Evolutionary conservation across 176 grass and related monocot species (phyloP), one percentile per base, ranked within the genome.

Genomic region (Cymbopogon citratus): DNA sequence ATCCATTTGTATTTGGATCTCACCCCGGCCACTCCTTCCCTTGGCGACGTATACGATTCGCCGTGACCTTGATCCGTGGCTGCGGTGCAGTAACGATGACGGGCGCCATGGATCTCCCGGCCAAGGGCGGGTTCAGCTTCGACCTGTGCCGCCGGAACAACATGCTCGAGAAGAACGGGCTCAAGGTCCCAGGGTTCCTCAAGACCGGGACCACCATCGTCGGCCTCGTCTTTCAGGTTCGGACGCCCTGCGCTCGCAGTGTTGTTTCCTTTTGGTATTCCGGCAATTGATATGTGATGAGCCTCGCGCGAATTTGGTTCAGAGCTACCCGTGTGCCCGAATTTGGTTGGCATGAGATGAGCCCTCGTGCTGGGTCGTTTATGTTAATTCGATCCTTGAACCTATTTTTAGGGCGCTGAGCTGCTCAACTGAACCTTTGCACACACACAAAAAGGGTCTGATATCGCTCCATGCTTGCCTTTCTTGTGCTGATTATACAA

Each of bases 161-260:
- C 18, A 87, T 91, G 80, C 71, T 94, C 12, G 45, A 81, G 69
- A 91, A 91, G 71, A 89, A 91, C 29, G 89, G 83, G 6, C 9
- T 91, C 33, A 80, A 81, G 23, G 16, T 87, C 7, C 92, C 86
- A 5, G 40, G 40, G 6, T 94, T 89, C 54, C 75, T 76, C 48
- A 91, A 94, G 76, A 94, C 89, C 0, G 89, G 89, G 8, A 91
- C 92, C 0, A 94, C 92, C 12, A 94, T 94, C n/a, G 92, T 94
- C 10, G 86, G 83, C 31, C 66, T 94, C 10, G 80, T 94, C 31
- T 94, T 91, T 70, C 49, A 66, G 80, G 86, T 89, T n/a, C 56
- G 23, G 7, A 18, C 18, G 1, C 18, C 2, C 21, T 5, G 12
- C 21, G 21, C 19, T 11, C n/a, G 54, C n/a, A n/a, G n/a, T 59